Conservation (phyloP, 768 basidiomycete species). For the Holtermanniella nyarrowii region DNA sequence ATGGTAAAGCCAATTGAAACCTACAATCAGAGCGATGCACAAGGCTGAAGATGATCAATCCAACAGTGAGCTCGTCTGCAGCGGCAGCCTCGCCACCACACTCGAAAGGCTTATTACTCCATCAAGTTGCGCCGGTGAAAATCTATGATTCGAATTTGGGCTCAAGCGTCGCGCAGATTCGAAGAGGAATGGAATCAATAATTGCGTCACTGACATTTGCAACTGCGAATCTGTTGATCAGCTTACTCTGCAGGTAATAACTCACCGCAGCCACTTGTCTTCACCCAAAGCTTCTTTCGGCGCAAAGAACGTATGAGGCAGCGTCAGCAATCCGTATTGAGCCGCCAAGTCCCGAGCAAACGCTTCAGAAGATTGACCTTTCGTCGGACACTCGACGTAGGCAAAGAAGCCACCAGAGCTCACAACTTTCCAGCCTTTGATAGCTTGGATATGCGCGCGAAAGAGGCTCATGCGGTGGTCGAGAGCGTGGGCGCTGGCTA, state of each 20-base stretch:
- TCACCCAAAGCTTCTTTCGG: constrained; percentile 41
- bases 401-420: constrained; percentile 67
- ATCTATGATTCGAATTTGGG: too few species aligned
- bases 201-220: constrained; percentile 70
- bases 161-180: too few species aligned
- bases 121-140: too few species aligned
- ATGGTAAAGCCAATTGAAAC: too few species aligned
- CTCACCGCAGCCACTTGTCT: constrained; percentile 52
- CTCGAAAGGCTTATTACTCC: too few species aligned
- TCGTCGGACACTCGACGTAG: constrained; percentile 49
- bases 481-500: constrained; percentile 47
- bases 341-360: constrained; percentile 54
- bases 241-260: neutral
- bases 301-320: constrained; percentile 60
- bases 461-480: constrained; percentile 53
- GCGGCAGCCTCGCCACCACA: too few species aligned
- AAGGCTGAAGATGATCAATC: too few species aligned
- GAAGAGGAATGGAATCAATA: too few species aligned
- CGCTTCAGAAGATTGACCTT: constrained; percentile 30
- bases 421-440: constrained; percentile 52
- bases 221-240: constrained; percentile 55
- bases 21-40: too few species aligned
- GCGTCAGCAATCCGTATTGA: constrained; percentile 54
- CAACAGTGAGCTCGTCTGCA: too few species aligned
- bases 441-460: constrained; percentile 44